phyloP scores from a whole-genome alignment of 2,329 filamentous ascomycete species.

The Cytospora paraplurivora region DNA sequence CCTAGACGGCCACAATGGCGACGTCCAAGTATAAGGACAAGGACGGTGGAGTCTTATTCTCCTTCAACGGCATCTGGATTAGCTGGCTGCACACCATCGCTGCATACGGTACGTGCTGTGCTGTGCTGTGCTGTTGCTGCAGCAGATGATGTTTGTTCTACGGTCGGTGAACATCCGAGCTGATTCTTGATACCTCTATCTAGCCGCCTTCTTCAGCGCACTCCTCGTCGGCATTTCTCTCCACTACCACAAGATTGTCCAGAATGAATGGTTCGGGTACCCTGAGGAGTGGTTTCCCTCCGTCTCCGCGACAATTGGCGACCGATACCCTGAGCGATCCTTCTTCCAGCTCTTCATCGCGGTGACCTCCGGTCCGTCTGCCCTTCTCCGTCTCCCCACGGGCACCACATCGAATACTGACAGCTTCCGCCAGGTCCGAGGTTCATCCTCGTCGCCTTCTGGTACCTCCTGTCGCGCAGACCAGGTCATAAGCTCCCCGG shows the following conservation, averaged over 20 bases:
- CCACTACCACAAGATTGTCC: constrained; percentile 95
- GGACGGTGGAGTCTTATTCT: constrained; percentile 60
- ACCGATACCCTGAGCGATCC: constrained; percentile 93
- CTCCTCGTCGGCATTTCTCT: constrained; percentile 77
- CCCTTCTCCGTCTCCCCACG: neutral
- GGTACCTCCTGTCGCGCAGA: constrained; percentile 84
- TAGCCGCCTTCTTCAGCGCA: constrained; percentile 84
- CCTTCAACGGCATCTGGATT: constrained; percentile 85
- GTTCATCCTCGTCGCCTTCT: constrained; percentile 86
- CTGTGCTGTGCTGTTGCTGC: neutral
- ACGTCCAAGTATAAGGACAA: constrained; percentile 64
- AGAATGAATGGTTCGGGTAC: constrained; percentile 95
- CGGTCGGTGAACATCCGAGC: neutral
- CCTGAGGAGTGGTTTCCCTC: constrained; percentile 96
- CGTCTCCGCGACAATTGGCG: constrained; percentile 94
- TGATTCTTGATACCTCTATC: constrained; percentile 3
- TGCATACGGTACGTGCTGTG: constrained; percentile 70
- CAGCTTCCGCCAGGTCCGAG: constrained; percentile 65
- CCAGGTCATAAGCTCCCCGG: constrained; percentile 77
- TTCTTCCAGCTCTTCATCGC: constrained; percentile 98
- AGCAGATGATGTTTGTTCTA: neutral
- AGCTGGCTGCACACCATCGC: constrained; percentile 82
- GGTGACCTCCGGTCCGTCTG: constrained; percentile 73
- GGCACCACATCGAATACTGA: constrained; percentile 5
- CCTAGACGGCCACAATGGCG: constrained; percentile 39